Evolutionary conservation across 2,329 filamentous ascomycete genomes (phyloP).

Genomic region (Diaporthe batatas): DNA sequence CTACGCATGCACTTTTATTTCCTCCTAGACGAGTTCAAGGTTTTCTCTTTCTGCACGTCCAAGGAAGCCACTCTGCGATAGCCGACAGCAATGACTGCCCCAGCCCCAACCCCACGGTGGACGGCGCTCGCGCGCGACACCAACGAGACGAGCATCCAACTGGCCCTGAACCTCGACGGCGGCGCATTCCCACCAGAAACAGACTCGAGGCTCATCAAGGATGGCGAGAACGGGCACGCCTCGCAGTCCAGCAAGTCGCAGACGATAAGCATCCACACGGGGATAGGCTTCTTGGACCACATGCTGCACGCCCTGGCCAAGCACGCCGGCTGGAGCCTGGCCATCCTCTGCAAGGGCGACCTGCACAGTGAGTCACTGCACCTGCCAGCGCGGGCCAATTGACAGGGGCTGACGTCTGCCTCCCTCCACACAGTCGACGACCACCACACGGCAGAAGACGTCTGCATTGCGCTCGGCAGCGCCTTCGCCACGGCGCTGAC

Average conservation of each 20-base stretch:
- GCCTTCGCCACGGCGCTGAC: slow-evolving; percentile 88
- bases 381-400: not conserved
- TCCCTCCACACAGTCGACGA: slow-evolving; percentile 80
- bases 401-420: not conserved
- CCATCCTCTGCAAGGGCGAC: slow-evolving; percentile 86
- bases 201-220: slow-evolving; percentile 66
- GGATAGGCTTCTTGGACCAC: slow-evolving; percentile 98
- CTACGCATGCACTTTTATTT: not conserved
- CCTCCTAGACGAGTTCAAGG: not conserved
- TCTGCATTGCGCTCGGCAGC: slow-evolving; percentile 88
- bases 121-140: slow-evolving; percentile 88
- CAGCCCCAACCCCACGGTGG: slow-evolving; percentile 67
- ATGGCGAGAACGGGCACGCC: slow-evolving; percentile 76
- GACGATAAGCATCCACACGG: slow-evolving; percentile 88
- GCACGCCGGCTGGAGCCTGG: slow-evolving; percentile 93
- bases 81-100: slow-evolving; percentile 44
- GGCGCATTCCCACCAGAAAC: slow-evolving; percentile 79
- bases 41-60: not conserved
- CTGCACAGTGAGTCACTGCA: slow-evolving; percentile 78
- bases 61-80: not conserved
- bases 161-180: slow-evolving; percentile 94
- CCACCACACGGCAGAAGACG: slow-evolving; percentile 97
- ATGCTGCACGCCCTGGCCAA: slow-evolving; percentile 98
- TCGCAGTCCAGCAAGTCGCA: slow-evolving; percentile 87
- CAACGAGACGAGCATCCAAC: slow-evolving; percentile 97